Percentiles rank a stretch among this genome's conserved stretches.
These are phyloP conservation scores for Pseudogymnoascus sp. DNA, from an alignment of 2,329 filamentous ascomycete species.

Conservation along the genomic window DNA sequence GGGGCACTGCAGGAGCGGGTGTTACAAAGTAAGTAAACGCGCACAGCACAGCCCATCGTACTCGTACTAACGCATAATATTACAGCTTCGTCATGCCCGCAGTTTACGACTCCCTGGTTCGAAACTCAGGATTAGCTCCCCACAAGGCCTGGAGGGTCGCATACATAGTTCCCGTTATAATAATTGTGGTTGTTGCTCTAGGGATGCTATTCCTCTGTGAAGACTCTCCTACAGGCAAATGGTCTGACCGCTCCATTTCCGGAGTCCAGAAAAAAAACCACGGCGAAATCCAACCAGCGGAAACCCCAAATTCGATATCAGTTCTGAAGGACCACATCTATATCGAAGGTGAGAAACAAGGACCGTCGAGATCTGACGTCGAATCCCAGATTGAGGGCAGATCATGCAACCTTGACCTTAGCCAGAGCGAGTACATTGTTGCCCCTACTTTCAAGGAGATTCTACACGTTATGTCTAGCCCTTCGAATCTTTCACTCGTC, in stretches of 20 bases:
- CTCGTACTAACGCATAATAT: neutral
- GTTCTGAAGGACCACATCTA: conserved; percentile 33
- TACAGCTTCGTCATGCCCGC: conserved; percentile 63
- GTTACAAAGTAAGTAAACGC: conserved; percentile 46
- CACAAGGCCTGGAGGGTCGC: conserved; percentile 75
- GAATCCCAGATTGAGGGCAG: neutral
- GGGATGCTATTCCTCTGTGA: conserved; percentile 66
- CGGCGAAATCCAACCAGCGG: conserved; percentile 30
- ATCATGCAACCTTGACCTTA: conserved; percentile 45
- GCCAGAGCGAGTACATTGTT: conserved; percentile 43
- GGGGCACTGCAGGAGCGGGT: conserved; percentile 77
- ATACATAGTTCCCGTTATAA: conserved; percentile 74
- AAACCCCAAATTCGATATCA: conserved; percentile 41
- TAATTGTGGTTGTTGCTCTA: conserved; percentile 58
- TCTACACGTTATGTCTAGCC: conserved; percentile 38
- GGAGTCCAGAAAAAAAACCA: conserved; percentile 25
- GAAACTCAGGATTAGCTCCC: conserved; percentile 47
- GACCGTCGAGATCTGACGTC: conserved; percentile 13
- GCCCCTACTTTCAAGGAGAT: conserved; percentile 48
- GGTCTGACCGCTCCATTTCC: conserved; percentile 56
- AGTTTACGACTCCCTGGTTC: conserved; percentile 69
- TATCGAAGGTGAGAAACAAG: conserved; percentile 30
- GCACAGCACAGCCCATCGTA: neutral
- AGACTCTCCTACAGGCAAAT: conserved; percentile 75
- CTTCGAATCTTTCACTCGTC: conserved; percentile 47